phyloP scores from a whole-genome alignment of 2,329 filamentous ascomycete genomes.

The Claviceps arundinis region DNA sequence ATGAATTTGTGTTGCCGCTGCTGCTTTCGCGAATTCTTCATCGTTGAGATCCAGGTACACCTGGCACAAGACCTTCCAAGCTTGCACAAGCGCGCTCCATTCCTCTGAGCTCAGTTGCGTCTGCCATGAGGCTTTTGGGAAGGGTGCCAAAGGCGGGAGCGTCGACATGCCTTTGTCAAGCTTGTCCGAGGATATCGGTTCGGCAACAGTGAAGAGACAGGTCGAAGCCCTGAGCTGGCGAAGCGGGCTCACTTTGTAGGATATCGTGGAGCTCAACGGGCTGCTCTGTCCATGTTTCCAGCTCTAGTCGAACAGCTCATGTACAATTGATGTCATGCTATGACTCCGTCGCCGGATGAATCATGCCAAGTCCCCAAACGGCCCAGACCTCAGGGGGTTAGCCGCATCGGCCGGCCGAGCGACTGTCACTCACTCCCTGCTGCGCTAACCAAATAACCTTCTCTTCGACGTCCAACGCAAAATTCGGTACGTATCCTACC shows the following conservation, averaged over 20 bases:
- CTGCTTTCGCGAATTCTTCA: conserved; percentile 35
- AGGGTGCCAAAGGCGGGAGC: conserved; percentile 58
- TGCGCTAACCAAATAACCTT: neutral
- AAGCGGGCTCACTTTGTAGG: neutral
- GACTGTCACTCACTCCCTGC: neutral
- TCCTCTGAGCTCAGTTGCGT: conserved; percentile 53
- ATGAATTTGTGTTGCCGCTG: conserved; percentile 32
- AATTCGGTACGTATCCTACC: conserved; percentile 7
- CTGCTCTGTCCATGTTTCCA: conserved; percentile 1
- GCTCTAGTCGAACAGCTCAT: neutral
- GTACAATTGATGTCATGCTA: neutral
- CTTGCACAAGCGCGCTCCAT: conserved; percentile 65
- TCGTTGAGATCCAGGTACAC: conserved; percentile 49
- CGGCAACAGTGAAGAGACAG: neutral
- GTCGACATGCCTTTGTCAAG: conserved; percentile 1
- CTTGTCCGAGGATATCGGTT: conserved; percentile 16
- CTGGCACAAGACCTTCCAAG: conserved; percentile 58
- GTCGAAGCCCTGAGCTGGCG: neutral
- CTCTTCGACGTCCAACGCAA: neutral
- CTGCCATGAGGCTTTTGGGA: conserved; percentile 57
- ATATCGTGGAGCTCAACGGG: neutral
- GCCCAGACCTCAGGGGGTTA: neutral
- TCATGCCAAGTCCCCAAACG: conserved; percentile 4
- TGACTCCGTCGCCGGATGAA: conserved; percentile 8
- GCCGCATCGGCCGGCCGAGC: neutral